phyloP scores from a whole-genome alignment of 2,329 filamentous ascomycete species.

The Fusarium lyarnte region DNA sequence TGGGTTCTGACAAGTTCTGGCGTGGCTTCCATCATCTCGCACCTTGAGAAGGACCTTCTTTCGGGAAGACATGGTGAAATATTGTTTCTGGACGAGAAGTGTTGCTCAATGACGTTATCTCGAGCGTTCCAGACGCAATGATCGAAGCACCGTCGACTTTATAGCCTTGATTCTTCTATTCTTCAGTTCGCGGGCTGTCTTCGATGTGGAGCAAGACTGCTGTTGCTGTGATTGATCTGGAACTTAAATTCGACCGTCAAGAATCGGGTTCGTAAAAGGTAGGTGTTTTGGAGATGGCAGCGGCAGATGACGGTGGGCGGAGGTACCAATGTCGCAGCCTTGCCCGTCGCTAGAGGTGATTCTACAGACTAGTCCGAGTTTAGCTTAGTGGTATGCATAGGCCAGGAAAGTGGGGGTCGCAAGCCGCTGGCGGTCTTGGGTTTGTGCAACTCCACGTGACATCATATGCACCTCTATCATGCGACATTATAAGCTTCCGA shows the following conservation, averaged over 20 bases:
- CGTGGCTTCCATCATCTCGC: constrained; percentile 32
- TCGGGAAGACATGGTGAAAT: constrained; percentile 73
- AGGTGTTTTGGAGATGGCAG: constrained; percentile 40
- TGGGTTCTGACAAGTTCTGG: background rate
- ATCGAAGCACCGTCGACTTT: constrained; percentile 17
- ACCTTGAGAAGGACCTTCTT: constrained; percentile 96
- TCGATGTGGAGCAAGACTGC: background rate
- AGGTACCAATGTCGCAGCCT: constrained; percentile 44
- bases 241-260: constrained; percentile 3
- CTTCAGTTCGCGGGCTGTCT: background rate
- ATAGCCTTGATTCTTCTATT: background rate
- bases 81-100: constrained; percentile 29
- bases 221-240: background rate
- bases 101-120: constrained; percentile 47
- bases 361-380: constrained; percentile 23
- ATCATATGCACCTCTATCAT: constrained; percentile 41
- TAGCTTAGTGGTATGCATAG: constrained; percentile 44
- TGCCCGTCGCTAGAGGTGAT: constrained; percentile 42
- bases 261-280: constrained; percentile 9
- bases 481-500: constrained; percentile 27
- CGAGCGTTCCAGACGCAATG: constrained; percentile 35
- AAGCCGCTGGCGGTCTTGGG: constrained; percentile 5
- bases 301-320: constrained; percentile 36
- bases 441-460: constrained; percentile 45
- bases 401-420: background rate